Percentiles rank a stretch among this genome's conserved stretches.
Conservation (phyloP, 441 rosid genomes). For the Pelargonium citronellum region DNA sequence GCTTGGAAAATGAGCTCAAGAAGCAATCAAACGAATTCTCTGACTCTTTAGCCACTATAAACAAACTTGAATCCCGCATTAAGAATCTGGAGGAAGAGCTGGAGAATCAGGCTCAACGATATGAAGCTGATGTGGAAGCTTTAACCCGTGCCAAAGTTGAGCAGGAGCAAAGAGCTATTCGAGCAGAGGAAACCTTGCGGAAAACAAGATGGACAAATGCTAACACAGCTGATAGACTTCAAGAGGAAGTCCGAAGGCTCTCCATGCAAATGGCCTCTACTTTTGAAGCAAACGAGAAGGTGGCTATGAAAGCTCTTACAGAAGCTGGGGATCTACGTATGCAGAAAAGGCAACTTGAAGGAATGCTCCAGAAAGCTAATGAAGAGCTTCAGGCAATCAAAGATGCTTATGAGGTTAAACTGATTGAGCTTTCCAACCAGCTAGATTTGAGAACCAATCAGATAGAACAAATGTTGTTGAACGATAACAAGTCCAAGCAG, state of each 20-base stretch:
- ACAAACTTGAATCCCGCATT: slow-evolving; percentile 49
- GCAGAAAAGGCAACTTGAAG: slow-evolving; percentile 56
- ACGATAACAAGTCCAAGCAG: slow-evolving; percentile 43
- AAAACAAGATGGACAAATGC: slow-evolving; percentile 60
- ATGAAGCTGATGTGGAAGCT: slow-evolving; percentile 54
- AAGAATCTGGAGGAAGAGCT: slow-evolving; percentile 58
- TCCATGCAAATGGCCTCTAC: slow-evolving; percentile 67
- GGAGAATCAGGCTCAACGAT: slow-evolving; percentile 46
- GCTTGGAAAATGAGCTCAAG: slow-evolving; percentile 47
- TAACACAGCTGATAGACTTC: slow-evolving; percentile 61
- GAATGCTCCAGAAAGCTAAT: slow-evolving; percentile 44
- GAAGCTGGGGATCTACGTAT: slow-evolving; percentile 56
- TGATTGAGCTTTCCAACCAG: slow-evolving; percentile 38
- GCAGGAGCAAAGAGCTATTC: slow-evolving; percentile 80
- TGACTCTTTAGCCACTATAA: slow-evolving; percentile 40
- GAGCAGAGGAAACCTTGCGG: slow-evolving; percentile 68
- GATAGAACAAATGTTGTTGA: slow-evolving; percentile 38
- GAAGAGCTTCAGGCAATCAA: slow-evolving; percentile 42
- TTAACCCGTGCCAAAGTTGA: slow-evolving; percentile 54
- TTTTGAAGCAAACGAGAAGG: slow-evolving; percentile 63
- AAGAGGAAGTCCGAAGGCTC: slow-evolving; percentile 62
- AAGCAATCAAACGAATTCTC: slow-evolving; percentile 42
- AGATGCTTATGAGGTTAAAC: slow-evolving; percentile 43
- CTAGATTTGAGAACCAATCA: slow-evolving; percentile 36
- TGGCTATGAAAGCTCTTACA: slow-evolving; percentile 53